A percentile compares a stretch with the other conserved stretches of the same genome.
These are phyloP conservation scores for Kwoniella mangroviensis DNA, from an alignment of 768 basidiomycete species.

Conservation along the genomic window DNA sequence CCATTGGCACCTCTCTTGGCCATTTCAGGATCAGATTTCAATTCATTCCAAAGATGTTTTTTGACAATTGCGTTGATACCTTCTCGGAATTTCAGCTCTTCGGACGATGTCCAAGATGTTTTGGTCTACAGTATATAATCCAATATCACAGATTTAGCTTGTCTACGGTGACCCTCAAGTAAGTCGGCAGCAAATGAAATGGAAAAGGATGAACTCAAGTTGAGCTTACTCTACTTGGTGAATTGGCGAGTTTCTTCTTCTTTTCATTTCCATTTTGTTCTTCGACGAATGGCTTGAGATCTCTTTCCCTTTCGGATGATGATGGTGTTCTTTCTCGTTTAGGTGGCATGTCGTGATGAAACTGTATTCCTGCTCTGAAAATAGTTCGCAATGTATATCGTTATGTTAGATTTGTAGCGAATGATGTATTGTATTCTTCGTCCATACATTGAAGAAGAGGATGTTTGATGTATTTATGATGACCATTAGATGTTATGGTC, in stretches of 20 bases:
- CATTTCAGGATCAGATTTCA: slow-evolving; percentile 23
- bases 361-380: too few species aligned
- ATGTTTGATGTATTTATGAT: too few species aligned
- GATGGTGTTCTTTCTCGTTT: background rate
- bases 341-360: background rate
- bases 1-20: slow-evolving; percentile 25
- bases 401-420: too few species aligned
- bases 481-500: too few species aligned
- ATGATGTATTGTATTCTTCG: too few species aligned
- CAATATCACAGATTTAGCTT: too few species aligned
- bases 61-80: slow-evolving; percentile 26
- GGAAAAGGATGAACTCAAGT: too few species aligned
- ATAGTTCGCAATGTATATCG: too few species aligned
- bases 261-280: background rate
- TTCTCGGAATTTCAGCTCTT: slow-evolving; percentile 22
- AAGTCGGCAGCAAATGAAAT: background rate
- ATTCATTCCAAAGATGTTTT: slow-evolving; percentile 27
- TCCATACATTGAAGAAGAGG: too few species aligned
- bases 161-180: background rate
- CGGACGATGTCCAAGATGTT: slow-evolving; percentile 15
- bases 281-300: background rate
- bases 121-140: too few species aligned
- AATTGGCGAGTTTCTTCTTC: background rate
- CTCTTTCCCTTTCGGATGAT: background rate
- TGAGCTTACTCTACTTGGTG: slow-evolving; percentile 9